These are phyloP conservation scores for Saccharomycopsis babjevae DNA, from an alignment of 805 yeast species.

Conservation along the genomic window DNA sequence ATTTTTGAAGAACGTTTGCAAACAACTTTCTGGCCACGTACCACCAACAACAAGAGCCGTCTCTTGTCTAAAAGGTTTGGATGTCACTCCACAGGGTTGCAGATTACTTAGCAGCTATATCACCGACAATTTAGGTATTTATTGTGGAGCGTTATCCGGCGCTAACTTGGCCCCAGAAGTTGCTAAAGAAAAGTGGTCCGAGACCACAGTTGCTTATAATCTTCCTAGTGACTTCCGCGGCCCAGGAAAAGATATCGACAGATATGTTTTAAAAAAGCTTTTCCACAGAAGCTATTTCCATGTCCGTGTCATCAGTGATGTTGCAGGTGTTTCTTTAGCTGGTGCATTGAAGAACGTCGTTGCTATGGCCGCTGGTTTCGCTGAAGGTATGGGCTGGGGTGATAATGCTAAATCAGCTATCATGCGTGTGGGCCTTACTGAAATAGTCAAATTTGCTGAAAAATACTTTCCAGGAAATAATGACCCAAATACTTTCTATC, in stretches of 20 bases:
- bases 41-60: constrained; percentile 70
- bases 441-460: constrained; percentile 78
- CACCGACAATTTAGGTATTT: constrained; percentile 68
- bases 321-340: constrained; percentile 91
- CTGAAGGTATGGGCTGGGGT: constrained; percentile 98
- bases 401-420: constrained; percentile 97
- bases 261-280: constrained; percentile 57
- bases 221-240: constrained; percentile 61
- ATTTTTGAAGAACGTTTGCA: constrained; percentile 69
- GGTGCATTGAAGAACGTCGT: constrained; percentile 97
- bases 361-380: constrained; percentile 94
- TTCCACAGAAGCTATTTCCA: constrained; percentile 99
- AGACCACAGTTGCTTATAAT: constrained; percentile 90
- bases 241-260: constrained; percentile 63
- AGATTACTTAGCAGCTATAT: constrained; percentile 72
- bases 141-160: constrained; percentile 95
- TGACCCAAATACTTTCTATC: constrained; percentile 70
- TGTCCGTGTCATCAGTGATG: constrained; percentile 84
- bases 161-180: constrained; percentile 97
- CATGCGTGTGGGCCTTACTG: constrained; percentile 90
- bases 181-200: constrained; percentile 92
- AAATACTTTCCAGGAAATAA: constrained; percentile 64
- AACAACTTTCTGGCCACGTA: constrained; percentile 69
- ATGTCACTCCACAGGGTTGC: constrained; percentile 78
- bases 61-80: constrained; percentile 92